Base-by-base conservation (phyloP, 2,329 filamentous ascomycete genomes). In the Ophiostoma fasciatum region DNA sequence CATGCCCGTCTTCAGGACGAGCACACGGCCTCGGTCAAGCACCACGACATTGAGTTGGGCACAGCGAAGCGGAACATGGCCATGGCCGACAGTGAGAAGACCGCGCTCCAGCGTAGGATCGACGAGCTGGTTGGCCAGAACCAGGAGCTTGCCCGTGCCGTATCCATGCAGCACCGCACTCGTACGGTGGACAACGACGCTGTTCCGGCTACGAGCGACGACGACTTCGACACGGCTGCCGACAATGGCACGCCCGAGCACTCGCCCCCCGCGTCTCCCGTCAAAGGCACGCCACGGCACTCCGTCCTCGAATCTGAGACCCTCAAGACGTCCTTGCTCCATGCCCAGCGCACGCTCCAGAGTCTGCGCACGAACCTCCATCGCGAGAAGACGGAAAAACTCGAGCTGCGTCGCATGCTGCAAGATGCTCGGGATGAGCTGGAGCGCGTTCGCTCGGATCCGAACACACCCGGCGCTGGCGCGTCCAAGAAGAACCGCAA, bases 311-410 rank as follows among this genome's bases (percentile, higher is more conserved):
- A 98, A 57, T 80, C 84, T 0, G 90, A 98, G 60, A 98, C 90
- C 0, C 63, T 98, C 46, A 92, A 90, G 61, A 92, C 87, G 36
- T 94, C 88, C 19, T 68, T 96, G 20, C 79, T 85, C 46, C 90
- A 98, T 54, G 88, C 90, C 27, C 90, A 96, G 55, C 76, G 88
- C 39, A 94, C 93, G 60, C 94, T 98, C 40, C 88, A 96, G 55
- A 93, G 84, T 49, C 72, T 96, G 47, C 85, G 93, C 58, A 85
- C 81, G 55, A 93, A 87, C 49, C 82, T 96, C 31, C 88, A 98
- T 56, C 81, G 90, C 23, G 90, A 98, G 57, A 98, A 96, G 74
- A 94, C 88, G 0, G 90, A 98, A 57, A 98, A 94, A 64, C 72
- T 96, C 20, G 90, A 98, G 58, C 71, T 96, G 36, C 87, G 84